Base-by-base conservation (phyloP, 108 stramenopile species). In the Chaetoceros muelleri region DNA sequence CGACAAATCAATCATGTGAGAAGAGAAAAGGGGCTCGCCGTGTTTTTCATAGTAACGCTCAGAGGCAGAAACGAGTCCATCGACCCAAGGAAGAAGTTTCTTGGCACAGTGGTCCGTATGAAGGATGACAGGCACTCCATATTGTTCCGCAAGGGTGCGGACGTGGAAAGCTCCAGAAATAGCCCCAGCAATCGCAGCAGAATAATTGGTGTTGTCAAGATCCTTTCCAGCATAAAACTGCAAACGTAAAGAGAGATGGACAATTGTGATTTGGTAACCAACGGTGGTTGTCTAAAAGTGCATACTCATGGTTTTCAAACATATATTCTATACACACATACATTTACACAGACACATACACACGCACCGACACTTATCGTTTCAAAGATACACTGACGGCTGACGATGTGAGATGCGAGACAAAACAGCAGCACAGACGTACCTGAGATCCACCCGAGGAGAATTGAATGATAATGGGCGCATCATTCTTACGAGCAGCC, bases 81-180 rank as follows among this genome's bases (percentile, higher is more conserved):
- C 95, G 52, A 95, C 69, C 95, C 95, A 93, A 22, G 95, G 95
- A 45, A 95, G 73, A 44, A 90, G 84, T 53, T 84, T 68, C 71
- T 85, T 90, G 52, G 86, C 85, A 66, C 88, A 92, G 76, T 93
- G 95, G 67, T 95, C 95, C 7, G 92, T 92, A 90, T 95, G 95
- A 27, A 95, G 80, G 64, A 95, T 84, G 7, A 95, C 92, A 19
- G 95, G 95, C 50, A 95, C 82, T 62, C 92, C 92, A 75, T 95
- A 95, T 67, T 84, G 84, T 65, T 92, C 78, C 30, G 95, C 92
- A 81, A 95, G 81, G 45, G 89, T 81, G 34, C 92, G 84, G n/a
- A 93, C 90, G 65, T 95, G 95, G 55, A 89, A 81, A 49, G 95
- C 95, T 29, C 90, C 88, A 29, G 88, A 83, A 46, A 95, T 74